Percentiles rank a stretch among this genome's conserved stretches.
Conservation (phyloP, 768 basidiomycete genomes). For the Mycena rosella region DNA sequence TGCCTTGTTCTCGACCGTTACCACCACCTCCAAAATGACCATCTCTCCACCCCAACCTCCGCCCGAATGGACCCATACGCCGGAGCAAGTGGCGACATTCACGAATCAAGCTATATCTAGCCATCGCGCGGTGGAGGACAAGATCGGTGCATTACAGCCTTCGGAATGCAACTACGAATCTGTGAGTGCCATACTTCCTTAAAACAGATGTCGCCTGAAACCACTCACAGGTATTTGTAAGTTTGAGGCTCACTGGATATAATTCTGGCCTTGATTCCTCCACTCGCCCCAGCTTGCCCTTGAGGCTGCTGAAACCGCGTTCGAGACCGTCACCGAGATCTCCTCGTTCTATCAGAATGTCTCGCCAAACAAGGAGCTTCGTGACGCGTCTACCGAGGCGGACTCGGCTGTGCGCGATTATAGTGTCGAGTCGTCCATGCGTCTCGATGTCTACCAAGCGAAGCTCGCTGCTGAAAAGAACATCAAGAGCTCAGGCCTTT, state of each 20-base stretch:
- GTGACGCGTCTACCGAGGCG: constrained; percentile 83
- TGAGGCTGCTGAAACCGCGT: constrained; percentile 68
- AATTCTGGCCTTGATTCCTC: constrained; percentile 10
- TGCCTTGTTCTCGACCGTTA: constrained; percentile 48
- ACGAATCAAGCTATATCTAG: constrained; percentile 71
- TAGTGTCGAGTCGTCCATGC: constrained; percentile 83
- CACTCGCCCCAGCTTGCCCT: constrained; percentile 63
- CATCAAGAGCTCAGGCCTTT: constrained; percentile 70
- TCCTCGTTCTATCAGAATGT: constrained; percentile 88
- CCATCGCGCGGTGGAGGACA: constrained; percentile 68
- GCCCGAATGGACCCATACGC: constrained; percentile 74
- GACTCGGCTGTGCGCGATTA: constrained; percentile 81
- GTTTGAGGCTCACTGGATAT: constrained; percentile 43
- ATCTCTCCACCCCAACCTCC: constrained; percentile 75
- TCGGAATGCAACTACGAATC: constrained; percentile 75
- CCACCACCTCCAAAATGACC: constrained; percentile 54
- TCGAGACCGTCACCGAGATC: constrained; percentile 67
- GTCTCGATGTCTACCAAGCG: constrained; percentile 82
- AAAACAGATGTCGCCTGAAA: constrained; percentile 6
- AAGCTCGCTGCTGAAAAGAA: constrained; percentile 79
- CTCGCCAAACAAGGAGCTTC: constrained; percentile 77
- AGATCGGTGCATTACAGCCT: constrained; percentile 67
- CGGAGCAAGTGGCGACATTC: constrained; percentile 68
- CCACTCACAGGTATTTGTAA: constrained; percentile 74
- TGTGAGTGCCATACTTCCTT: constrained; percentile 53